phyloP scores from a whole-genome alignment of 2,329 filamentous ascomycete genomes.

The Colletotrichum sp. region DNA sequence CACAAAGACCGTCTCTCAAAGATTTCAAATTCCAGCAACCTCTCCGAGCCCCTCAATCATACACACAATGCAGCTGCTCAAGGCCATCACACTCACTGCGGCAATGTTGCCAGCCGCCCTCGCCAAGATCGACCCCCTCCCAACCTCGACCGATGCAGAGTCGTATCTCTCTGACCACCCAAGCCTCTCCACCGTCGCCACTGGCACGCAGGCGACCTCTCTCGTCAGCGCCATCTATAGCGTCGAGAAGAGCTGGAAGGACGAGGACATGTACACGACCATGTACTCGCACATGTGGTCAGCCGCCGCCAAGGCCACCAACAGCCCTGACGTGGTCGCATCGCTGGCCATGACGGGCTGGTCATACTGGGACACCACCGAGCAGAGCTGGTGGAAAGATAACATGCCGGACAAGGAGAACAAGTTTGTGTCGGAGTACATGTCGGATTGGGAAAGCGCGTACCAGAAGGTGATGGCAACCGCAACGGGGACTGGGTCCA shows the following conservation, averaged over 20 bases:
- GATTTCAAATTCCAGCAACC: background rate
- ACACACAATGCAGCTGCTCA: background rate
- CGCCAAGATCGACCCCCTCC: background rate
- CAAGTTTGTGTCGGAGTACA: background rate
- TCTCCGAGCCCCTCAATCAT: background rate
- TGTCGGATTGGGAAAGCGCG: background rate
- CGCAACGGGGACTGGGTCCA: background rate
- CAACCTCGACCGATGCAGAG: conserved; percentile 1
- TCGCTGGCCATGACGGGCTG: background rate
- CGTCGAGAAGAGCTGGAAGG: conserved; percentile 10
- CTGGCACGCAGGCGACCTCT: background rate
- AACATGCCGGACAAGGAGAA: conserved; percentile 3
- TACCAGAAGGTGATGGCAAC: background rate
- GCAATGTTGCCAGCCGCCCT: background rate
- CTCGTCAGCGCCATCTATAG: conserved; percentile 16
- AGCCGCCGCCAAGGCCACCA: conserved; percentile 19
- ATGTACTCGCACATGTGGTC: conserved; percentile 20
- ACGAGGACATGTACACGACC: conserved; percentile 5
- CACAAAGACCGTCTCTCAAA: background rate
- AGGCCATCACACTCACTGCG: background rate
- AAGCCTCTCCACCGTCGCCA: background rate
- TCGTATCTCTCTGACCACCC: background rate
- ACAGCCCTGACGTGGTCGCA: conserved; percentile 17
- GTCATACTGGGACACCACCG: background rate
- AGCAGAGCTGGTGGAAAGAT: background rate